phyloP scores from a whole-genome alignment of 192 early-diverging fungal genomes.

The Backusella westeae region DNA sequence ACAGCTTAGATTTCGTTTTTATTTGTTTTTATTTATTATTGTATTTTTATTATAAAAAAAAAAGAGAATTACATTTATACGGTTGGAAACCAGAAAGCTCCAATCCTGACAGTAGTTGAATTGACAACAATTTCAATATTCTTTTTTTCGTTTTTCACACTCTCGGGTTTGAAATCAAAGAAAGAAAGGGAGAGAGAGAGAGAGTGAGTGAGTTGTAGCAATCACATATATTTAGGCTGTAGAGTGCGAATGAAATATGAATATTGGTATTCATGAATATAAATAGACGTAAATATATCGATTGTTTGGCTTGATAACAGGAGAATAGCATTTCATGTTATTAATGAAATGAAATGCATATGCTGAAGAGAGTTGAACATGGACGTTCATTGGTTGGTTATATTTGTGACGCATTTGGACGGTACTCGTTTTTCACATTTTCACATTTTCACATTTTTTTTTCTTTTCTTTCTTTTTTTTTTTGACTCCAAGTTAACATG shows the following conservation, averaged over 20 bases:
- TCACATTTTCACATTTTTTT: not conserved
- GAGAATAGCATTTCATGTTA: no score
- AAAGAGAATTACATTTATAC: not conserved
- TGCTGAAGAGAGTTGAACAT: not conserved
- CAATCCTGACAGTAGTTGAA: not conserved
- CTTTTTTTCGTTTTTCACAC: not conserved
- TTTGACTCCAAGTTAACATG: not conserved
- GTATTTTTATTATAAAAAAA: not conserved
- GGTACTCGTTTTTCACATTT: not conserved
- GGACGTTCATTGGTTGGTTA: not conserved
- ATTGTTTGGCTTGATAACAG: no score
- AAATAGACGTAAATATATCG: no score
- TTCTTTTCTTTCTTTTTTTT: not conserved
- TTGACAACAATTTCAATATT: not conserved
- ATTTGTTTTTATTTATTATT: not conserved
- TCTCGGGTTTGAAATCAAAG: not conserved
- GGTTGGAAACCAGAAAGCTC: not conserved
- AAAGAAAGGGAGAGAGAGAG: not conserved
- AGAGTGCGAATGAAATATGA: no score
- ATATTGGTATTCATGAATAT: no score
- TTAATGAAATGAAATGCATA: no score
- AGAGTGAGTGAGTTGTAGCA: no score
- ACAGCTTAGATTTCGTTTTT: slow-evolving; percentile 40
- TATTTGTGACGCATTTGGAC: not conserved
- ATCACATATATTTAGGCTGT: no score